A percentile compares a stretch with the other conserved stretches of the same genome.
Conservation (phyloP, 306 rosid genomes). For the Sindora glabra region DNA sequence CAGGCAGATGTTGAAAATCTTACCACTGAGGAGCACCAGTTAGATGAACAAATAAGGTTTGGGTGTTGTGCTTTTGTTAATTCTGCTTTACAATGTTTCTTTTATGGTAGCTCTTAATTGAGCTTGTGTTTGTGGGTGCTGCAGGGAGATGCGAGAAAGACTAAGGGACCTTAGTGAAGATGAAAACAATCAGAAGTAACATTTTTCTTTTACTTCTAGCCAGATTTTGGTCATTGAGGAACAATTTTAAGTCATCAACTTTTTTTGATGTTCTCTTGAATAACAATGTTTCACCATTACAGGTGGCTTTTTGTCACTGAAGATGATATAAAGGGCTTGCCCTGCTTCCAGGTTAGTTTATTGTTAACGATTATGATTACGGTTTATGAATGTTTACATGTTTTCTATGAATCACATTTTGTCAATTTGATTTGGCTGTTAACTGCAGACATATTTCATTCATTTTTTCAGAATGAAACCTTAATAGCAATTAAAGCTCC, state of each 20-base stretch:
- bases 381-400: neutral
- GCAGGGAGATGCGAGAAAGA: conserved; percentile 92
- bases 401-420: conserved; percentile 6
- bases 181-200: conserved; percentile 80
- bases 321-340: conserved; percentile 89
- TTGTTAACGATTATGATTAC: neutral
- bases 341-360: conserved; percentile 73
- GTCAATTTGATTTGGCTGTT: conserved; percentile 7
- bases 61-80: conserved; percentile 4
- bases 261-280: conserved; percentile 10
- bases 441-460: neutral
- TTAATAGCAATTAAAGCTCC: conserved; percentile 98
- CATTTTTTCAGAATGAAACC: conserved; percentile 78
- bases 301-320: conserved; percentile 96
- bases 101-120: neutral
- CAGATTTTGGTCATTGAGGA: neutral
- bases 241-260: neutral
- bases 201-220: conserved; percentile 8
- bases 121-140: conserved; percentile 25
- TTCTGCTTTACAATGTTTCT: conserved; percentile 11
- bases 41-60: conserved; percentile 89
- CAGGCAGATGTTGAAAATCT: conserved; percentile 89
- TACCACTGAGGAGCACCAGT: conserved; percentile 52
- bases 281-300: conserved; percentile 5
- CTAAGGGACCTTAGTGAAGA: conserved; percentile 77